Conservation (phyloP, 83 land plant genomes). For the Picea engelmannii region DNA sequence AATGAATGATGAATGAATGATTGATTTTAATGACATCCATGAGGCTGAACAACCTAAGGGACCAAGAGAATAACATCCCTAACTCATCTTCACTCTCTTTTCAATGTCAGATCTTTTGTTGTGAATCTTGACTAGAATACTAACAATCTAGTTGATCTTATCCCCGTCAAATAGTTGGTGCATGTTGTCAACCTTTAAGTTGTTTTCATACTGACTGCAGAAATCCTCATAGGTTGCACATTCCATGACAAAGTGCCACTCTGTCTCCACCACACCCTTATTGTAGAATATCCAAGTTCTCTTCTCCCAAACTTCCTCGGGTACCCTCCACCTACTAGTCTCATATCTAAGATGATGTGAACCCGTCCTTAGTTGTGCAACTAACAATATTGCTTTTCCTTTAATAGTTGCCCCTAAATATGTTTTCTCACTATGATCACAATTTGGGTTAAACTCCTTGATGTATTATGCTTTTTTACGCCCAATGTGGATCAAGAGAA, state of each 20-base stretch:
- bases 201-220: neutral
- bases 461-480: neutral
- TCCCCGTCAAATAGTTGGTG: neutral
- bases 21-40: no score
- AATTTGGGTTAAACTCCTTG: neutral
- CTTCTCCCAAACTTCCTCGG: neutral
- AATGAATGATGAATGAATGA: no score
- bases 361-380: neutral
- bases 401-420: neutral
- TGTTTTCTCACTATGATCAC: neutral
- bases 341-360: neutral
- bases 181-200: neutral
- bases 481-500: no score
- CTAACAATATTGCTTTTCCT: neutral
- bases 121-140: no score
- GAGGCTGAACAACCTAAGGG: no score
- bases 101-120: no score
- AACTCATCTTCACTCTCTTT: no score
- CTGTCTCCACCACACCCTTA: neutral
- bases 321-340: neutral
- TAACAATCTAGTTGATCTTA: no score
- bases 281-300: neutral
- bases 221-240: neutral
- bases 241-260: neutral
- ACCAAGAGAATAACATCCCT: no score